Evolutionary conservation across 2,329 filamentous ascomycete genomes (phyloP), one percentile per base, ranked within the genome.

Genomic region (Arthrobotrys pseudoclavata): DNA sequence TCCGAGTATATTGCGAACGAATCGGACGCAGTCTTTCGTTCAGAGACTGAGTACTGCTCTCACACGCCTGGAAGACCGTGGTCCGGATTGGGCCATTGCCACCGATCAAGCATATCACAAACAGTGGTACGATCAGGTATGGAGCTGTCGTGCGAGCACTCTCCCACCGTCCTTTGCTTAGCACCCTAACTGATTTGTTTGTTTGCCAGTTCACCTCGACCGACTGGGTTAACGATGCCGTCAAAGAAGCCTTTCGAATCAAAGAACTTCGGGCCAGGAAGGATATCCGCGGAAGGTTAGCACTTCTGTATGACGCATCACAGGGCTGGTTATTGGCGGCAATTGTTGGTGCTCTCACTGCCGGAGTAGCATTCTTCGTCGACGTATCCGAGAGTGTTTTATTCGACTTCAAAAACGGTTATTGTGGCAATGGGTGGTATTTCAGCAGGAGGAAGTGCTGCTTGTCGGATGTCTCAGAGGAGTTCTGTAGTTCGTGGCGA

Each of bases 251-350:
- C 9, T 93, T 94, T 81, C 92, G 96, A 26, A 90, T 96, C 61
- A 96, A 96, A 83, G 90, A 90, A 66, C 87, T 99, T 45, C 89
- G 93, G 61, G 90, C 88, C 81, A 88, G 94, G 60, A 96, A 91
- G 83, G 96, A 95, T 84, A 88, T 97, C 77, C 90, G 91, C 83
- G 95, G 95, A n/a, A 90, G 92, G 57, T 80, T 97, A 13, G 86
- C 89, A 53, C 88, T 92, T 0, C 87, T 92, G 82, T 92, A 96
- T 76, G 96, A 99, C 82, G 92, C 92, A 61, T 90, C 91, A 3
- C 94, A 98, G 84, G 96, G 95, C 53, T 99, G 96, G 96, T 89
- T 98, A 70, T 86, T 98, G 53, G 96, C 96, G 66, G 95, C 94
- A 5, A 85, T 98, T 22, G 96, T 97, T 69, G 96, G 96, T 31